phyloP scores from a whole-genome alignment of 768 basidiomycete species.

The Rhodotorula paludigena region DNA sequence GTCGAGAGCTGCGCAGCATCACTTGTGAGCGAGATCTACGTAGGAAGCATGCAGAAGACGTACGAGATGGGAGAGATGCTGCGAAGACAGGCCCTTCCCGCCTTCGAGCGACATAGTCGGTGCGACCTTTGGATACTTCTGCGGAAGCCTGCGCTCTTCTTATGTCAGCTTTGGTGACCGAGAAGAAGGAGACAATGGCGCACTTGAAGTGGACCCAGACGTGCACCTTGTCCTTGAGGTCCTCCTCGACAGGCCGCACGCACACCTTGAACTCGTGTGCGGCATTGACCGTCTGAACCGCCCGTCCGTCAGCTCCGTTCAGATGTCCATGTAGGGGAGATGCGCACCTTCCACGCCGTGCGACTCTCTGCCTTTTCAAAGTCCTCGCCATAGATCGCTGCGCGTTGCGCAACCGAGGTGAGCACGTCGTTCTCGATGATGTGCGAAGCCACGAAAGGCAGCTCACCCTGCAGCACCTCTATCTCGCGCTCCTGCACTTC shows the following conservation, averaged over 20 bases:
- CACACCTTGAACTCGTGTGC: constrained; percentile 35
- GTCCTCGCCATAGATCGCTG: constrained; percentile 38
- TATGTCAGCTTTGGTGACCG: background rate
- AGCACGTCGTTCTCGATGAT: background rate
- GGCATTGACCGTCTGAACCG: constrained; percentile 29
- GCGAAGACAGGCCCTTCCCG: constrained; percentile 13
- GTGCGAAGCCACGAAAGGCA: accelerated
- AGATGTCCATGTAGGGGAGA: accelerated
- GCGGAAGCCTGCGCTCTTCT: constrained; percentile 17
- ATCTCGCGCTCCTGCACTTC: constrained; percentile 37
- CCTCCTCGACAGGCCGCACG: constrained; percentile 33
- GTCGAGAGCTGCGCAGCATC: constrained; percentile 1
- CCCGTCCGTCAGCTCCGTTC: background rate
- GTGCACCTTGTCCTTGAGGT: constrained; percentile 29
- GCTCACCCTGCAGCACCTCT: constrained; percentile 35
- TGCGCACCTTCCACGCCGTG: constrained; percentile 37
- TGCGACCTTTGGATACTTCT: constrained; percentile 27
- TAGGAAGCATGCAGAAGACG: background rate
- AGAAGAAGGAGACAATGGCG: background rate
- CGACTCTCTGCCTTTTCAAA: constrained; percentile 23
- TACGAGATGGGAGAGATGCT: constrained; percentile 27
- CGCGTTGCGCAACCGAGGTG: background rate
- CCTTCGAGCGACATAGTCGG: constrained; percentile 26
- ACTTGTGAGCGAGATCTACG: background rate
- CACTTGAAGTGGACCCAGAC: constrained; percentile 38